Evolutionary conservation across 2,329 filamentous ascomycete species (phyloP).

Genomic region (Fusarium bactridioides): DNA sequence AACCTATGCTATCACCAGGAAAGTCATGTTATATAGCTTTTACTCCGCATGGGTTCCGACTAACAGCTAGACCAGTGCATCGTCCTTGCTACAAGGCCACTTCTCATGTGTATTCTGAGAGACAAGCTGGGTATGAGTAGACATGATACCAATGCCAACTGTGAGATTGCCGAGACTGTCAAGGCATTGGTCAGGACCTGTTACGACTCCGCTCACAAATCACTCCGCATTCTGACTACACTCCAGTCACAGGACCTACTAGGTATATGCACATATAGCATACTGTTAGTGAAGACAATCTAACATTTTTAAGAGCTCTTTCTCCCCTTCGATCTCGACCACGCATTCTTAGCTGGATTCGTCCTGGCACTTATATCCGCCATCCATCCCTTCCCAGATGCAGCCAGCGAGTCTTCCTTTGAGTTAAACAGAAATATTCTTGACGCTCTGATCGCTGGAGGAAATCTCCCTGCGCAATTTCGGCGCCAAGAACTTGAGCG

Average conservation of each 20-base stretch:
- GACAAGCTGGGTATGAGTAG: neutral
- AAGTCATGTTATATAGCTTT: neutral
- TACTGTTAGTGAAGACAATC: neutral
- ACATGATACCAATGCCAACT: neutral
- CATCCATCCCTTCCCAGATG: neutral
- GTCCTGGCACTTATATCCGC: neutral
- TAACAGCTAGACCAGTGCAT: neutral
- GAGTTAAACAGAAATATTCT: neutral
- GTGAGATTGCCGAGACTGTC: neutral
- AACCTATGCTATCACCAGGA: neutral
- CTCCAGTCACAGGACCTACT: neutral
- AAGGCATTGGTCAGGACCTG: neutral
- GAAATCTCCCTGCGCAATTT: neutral
- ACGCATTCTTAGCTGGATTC: neutral
- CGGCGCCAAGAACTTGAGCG: neutral
- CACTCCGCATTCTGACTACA: neutral
- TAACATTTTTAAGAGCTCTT: neutral
- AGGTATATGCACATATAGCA: neutral
- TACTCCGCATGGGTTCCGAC: rapidly evolving
- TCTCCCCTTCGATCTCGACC: neutral
- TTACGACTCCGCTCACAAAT: neutral
- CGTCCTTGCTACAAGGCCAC: neutral
- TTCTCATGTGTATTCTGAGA: neutral
- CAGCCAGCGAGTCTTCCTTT: neutral
- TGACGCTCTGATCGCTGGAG: neutral